Conservation (phyloP, 108 stramenopile species). For the Pseudonitzschia delicatissima region DNA sequence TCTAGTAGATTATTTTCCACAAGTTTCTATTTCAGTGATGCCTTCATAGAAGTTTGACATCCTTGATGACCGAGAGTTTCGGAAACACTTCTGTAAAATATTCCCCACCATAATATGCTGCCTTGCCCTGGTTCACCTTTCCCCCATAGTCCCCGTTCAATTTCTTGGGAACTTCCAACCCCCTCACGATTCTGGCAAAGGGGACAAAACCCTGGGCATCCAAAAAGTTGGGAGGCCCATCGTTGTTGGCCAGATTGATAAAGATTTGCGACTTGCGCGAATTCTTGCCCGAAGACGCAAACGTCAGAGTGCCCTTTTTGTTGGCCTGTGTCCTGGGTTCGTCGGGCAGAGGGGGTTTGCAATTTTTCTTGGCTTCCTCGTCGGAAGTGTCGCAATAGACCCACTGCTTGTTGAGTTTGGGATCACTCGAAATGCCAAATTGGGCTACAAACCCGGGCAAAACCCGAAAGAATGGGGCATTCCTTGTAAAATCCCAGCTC, state of each 20-base stretch:
- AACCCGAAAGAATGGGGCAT: constrained; percentile 54
- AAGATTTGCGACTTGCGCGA: constrained; percentile 56
- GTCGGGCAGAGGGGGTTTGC: constrained; percentile 24
- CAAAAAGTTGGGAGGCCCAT: constrained; percentile 36
- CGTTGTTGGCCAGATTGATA: constrained; percentile 58
- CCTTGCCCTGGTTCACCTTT: constrained; percentile 36
- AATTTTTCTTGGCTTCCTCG: constrained; percentile 7
- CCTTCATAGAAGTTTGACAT: constrained; percentile 17
- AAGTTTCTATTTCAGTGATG: no score
- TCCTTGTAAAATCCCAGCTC: constrained; percentile 38
- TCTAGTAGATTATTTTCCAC: no score
- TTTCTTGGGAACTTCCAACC: constrained; percentile 15
- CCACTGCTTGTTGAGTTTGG: constrained; percentile 30
- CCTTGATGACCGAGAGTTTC: constrained; percentile 27
- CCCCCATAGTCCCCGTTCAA: constrained; percentile 29
- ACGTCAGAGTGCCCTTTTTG: constrained; percentile 47
- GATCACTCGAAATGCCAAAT: constrained; percentile 52
- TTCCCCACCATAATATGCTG: constrained; percentile 32
- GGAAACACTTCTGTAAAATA: constrained; percentile 32
- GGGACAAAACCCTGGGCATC: constrained; percentile 39
- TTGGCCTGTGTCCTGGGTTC: constrained; percentile 48
- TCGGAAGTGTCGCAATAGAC: constrained; percentile 8
- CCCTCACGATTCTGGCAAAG: constrained; percentile 29
- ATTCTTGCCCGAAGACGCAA: constrained; percentile 49
- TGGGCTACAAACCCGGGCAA: constrained; percentile 58